Percentiles rank a stretch among this genome's conserved stretches.
Conservation (phyloP, 345 rosid genomes). For the Citrus inodora region DNA sequence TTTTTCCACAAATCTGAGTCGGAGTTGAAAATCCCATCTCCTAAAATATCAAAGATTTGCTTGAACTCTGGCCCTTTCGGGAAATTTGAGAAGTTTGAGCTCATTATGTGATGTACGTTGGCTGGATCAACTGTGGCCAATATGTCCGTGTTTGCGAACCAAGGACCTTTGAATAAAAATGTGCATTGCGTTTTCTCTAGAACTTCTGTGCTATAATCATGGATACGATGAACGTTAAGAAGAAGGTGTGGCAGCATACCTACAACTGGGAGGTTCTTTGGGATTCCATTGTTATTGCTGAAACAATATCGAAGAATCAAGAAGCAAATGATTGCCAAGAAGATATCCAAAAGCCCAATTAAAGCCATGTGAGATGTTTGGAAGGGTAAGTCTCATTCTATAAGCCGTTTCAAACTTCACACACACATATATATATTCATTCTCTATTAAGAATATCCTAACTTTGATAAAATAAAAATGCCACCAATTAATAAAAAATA, state of each 20-base stretch:
- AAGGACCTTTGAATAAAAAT: slow-evolving; percentile 36
- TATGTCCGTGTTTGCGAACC: slow-evolving; percentile 31
- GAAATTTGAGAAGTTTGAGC: slow-evolving; percentile 47
- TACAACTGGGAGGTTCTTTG: slow-evolving; percentile 43
- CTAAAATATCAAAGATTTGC: slow-evolving; percentile 48
- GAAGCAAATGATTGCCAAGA: not conserved
- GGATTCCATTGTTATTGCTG: not conserved
- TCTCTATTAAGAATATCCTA: too few relatives aligned
- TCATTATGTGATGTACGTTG: slow-evolving; percentile 54
- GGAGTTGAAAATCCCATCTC: slow-evolving; percentile 40
- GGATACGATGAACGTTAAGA: slow-evolving; percentile 25
- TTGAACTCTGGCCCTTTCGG: slow-evolving; percentile 59
- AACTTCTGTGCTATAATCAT: slow-evolving; percentile 27
- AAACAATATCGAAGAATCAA: not conserved
- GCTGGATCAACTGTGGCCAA: slow-evolving; percentile 48
- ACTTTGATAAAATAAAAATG: too few relatives aligned
- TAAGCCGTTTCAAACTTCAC: not conserved
- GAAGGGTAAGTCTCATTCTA: not conserved
- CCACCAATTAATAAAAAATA: too few relatives aligned
- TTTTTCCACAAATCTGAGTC: slow-evolving; percentile 32
- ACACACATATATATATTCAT: too few relatives aligned
- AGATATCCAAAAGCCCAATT: not conserved
- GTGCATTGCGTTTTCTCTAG: slow-evolving; percentile 24
- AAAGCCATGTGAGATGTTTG: not conserved
- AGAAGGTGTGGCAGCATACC: slow-evolving; percentile 56